A percentile compares a stretch with the other conserved stretches of the same genome.
phyloP scores from a whole-genome alignment of 192 early-diverging fungal genomes.

The Coemansia sp. region DNA sequence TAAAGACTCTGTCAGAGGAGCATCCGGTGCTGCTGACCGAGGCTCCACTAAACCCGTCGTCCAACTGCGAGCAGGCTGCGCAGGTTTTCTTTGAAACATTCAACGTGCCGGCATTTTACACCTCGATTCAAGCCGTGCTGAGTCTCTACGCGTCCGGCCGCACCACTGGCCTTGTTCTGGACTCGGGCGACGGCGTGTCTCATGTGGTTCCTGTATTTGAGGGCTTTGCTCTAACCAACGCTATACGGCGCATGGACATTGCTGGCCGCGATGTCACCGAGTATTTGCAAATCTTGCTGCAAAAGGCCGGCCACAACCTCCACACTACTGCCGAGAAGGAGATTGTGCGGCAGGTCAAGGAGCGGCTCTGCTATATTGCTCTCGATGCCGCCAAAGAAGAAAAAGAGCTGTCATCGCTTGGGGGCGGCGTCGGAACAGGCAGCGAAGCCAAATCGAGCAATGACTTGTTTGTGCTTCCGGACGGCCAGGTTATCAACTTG shows the following conservation, averaged over 20 bases:
- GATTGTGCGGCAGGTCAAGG: conserved; percentile 92
- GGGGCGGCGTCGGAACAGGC: conserved; percentile 73
- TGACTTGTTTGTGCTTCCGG: conserved; percentile 44
- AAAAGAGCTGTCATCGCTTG: conserved; percentile 76
- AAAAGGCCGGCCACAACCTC: conserved; percentile 83
- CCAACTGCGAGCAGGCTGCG: conserved; percentile 88
- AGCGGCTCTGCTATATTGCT: conserved; percentile 92
- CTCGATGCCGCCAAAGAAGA: conserved; percentile 87
- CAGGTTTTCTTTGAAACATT: conserved; percentile 99
- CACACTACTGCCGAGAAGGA: conserved; percentile 93
- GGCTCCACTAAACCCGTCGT: conserved; percentile 89
- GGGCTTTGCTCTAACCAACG: conserved; percentile 93
- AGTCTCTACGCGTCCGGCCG: conserved; percentile 96
- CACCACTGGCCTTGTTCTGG: conserved; percentile 95
- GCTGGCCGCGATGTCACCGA: conserved; percentile 96
- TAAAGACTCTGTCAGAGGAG: conserved; percentile 93
- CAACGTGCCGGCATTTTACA: conserved; percentile 95
- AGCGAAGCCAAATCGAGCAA: conserved; percentile 26
- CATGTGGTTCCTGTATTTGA: conserved; percentile 95
- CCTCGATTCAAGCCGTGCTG: conserved; percentile 95
- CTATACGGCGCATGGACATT: conserved; percentile 88
- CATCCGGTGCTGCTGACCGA: conserved; percentile 97
- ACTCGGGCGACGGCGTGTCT: conserved; percentile 94
- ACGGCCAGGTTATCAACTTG: conserved; percentile 55
- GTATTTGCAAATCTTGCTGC: conserved; percentile 84